Conservation (phyloP, 1,284 basidiomycete genomes). For the Sanghuangporus baumii region DNA sequence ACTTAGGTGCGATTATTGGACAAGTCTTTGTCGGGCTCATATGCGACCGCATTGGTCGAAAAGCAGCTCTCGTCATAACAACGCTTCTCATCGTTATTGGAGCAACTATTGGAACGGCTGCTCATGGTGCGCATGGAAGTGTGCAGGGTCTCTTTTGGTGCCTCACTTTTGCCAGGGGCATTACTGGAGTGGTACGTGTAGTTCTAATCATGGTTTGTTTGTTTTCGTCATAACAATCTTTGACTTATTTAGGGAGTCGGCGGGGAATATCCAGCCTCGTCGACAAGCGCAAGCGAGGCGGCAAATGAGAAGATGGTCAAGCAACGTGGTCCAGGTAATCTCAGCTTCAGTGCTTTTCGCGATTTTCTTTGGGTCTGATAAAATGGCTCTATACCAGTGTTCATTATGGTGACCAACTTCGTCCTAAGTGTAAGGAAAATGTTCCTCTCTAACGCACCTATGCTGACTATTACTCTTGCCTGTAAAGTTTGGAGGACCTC, state of each 20-base stretch:
- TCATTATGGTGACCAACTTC: conserved; percentile 75
- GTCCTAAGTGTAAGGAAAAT: conserved; percentile 42
- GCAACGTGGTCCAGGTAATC: conserved; percentile 54
- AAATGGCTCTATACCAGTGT: conserved; percentile 34
- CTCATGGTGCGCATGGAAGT: conserved; percentile 57
- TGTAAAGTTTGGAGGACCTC: conserved; percentile 58
- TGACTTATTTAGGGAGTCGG: conserved; percentile 49
- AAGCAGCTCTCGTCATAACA: conserved; percentile 64
- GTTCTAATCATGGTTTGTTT: background rate
- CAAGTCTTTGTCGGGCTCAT: conserved; percentile 62
- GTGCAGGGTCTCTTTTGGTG: conserved; percentile 70
- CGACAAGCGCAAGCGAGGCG: conserved; percentile 62
- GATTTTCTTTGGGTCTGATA: background rate
- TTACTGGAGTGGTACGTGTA: conserved; percentile 58
- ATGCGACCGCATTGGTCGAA: conserved; percentile 69
- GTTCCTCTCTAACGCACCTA: conserved; percentile 6
- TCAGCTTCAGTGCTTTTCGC: conserved; percentile 2
- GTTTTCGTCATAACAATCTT: background rate
- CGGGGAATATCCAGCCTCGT: conserved; percentile 74
- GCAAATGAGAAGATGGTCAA: conserved; percentile 66
- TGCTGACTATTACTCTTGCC: conserved; percentile 21
- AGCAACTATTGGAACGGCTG: conserved; percentile 65
- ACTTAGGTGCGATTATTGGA: conserved; percentile 59
- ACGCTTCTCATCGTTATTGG: conserved; percentile 70
- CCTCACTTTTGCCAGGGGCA: conserved; percentile 65